phyloP scores from a whole-genome alignment of 129 eudicot genomes.

The Helianthus tuberosus region DNA sequence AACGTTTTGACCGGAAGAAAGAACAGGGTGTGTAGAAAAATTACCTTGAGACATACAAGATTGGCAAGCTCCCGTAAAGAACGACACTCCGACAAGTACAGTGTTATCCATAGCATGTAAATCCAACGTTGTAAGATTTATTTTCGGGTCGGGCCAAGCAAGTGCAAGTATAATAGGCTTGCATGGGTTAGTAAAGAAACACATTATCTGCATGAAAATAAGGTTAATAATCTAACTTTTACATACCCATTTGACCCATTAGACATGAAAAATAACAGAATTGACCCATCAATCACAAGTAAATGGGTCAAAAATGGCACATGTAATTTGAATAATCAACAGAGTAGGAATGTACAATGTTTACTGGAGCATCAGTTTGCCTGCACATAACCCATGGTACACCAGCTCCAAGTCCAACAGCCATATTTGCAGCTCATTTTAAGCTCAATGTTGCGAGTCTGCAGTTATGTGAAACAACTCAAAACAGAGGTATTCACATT shows the following conservation, averaged over 20 bases:
- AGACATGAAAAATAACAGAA: background rate
- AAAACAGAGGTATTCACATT: no score
- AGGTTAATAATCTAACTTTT: no score
- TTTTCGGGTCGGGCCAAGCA: no score
- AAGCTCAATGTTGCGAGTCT: background rate
- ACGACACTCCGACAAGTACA: slow-evolving; percentile 59
- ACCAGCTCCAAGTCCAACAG: slow-evolving; percentile 96
- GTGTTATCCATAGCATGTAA: no score
- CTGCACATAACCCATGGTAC: slow-evolving; percentile 99
- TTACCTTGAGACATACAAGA: slow-evolving; percentile 47
- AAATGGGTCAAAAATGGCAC: background rate
- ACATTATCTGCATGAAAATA: no score
- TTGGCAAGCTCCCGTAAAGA: slow-evolving; percentile 97
- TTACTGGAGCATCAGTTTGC: slow-evolving; percentile 96
- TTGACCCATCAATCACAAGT: background rate
- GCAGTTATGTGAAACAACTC: no score
- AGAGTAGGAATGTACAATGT: slow-evolving; percentile 59
- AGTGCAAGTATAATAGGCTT: no score
- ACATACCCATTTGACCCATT: slow-evolving; percentile 11
- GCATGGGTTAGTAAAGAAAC: no score
- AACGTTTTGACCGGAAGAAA: no score
- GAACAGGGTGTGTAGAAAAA: no score
- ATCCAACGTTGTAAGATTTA: no score
- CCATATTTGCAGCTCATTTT: slow-evolving; percentile 97
- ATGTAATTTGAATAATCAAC: slow-evolving; percentile 7